phyloP scores from a whole-genome alignment of 179 eudicot genomes.

The Beta corolliflora region DNA sequence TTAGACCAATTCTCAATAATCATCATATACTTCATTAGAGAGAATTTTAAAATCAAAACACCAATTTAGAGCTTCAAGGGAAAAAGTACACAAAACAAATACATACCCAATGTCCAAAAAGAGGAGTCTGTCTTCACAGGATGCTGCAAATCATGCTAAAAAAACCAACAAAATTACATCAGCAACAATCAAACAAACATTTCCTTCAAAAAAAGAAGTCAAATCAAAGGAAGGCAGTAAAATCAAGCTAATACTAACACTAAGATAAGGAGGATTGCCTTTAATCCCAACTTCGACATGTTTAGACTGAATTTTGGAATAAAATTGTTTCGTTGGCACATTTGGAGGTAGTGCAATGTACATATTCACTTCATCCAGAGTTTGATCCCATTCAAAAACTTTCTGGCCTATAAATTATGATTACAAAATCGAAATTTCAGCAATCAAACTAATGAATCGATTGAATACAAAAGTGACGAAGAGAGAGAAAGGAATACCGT shows the following conservation, averaged over 20 bases:
- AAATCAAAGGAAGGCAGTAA: not conserved
- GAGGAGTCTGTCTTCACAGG: constrained; percentile 89
- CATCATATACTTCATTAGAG: not conserved
- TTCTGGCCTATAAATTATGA: constrained; percentile 58
- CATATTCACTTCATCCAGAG: constrained; percentile 87
- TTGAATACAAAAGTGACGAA: not conserved
- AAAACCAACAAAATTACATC: constrained; percentile 11
- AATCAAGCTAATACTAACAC: constrained; percentile 38
- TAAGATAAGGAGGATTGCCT: constrained; percentile 90
- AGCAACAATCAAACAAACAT: constrained; percentile 17
- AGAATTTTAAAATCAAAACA: not conserved
- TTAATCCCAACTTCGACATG: constrained; percentile 92
- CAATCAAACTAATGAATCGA: constrained; percentile 7
- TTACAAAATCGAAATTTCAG: constrained; percentile 5
- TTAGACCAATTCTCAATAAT: not conserved
- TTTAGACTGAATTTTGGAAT: constrained; percentile 73
- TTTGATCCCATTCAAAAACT: constrained; percentile 97
- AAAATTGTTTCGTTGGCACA: constrained; percentile 70
- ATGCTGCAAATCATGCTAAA: constrained; percentile 79
- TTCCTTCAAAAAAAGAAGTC: not conserved
- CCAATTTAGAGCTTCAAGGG: not conserved
- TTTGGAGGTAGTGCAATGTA: constrained; percentile 81
- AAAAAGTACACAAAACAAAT: not conserved
- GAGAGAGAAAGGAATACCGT: constrained; percentile 43
- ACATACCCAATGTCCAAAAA: constrained; percentile 91